phyloP scores from a whole-genome alignment of 768 basidiomycete species.

The Fomitopsis pulvina region DNA sequence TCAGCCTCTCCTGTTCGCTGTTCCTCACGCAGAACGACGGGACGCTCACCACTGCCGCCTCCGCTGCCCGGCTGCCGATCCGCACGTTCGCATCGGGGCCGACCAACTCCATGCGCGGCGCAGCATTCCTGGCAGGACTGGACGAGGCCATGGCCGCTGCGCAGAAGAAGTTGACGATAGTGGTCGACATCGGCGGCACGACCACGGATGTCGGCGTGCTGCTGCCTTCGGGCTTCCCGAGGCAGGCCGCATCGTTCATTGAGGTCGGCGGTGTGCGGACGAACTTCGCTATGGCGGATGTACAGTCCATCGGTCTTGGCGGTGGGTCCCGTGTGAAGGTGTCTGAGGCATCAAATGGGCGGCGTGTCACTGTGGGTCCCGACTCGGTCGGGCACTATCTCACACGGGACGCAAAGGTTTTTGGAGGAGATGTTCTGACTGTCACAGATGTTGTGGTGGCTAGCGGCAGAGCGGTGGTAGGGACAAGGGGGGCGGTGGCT shows the following conservation, averaged over 20 bases:
- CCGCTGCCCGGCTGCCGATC: conserved; percentile 53
- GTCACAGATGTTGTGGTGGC: conserved; percentile 55
- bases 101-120: conserved; percentile 68
- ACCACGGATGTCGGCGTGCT: conserved; percentile 61
- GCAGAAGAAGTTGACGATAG: conserved; percentile 34
- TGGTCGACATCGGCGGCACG: conserved; percentile 61
- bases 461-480: conserved; percentile 20
- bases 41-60: conserved; percentile 40
- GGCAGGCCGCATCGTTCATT: conserved; percentile 56
- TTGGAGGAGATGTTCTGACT: conserved; percentile 52
- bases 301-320: conserved; percentile 54
- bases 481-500: conserved; percentile 17
- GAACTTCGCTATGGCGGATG: conserved; percentile 57
- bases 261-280: conserved; percentile 55
- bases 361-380: conserved; percentile 47
- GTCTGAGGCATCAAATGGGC: conserved; percentile 24
- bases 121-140: conserved; percentile 48
- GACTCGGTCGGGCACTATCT: conserved; percentile 58
- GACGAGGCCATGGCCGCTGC: conserved; percentile 15
- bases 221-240: conserved; percentile 52
- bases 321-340: conserved; percentile 51
- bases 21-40: conserved; percentile 60
- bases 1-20: conserved; percentile 42
- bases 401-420: conserved; percentile 42
- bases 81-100: conserved; percentile 45